Base-by-base conservation (phyloP, 108 stramenopile species). In the Skeletonema costatum region DNA sequence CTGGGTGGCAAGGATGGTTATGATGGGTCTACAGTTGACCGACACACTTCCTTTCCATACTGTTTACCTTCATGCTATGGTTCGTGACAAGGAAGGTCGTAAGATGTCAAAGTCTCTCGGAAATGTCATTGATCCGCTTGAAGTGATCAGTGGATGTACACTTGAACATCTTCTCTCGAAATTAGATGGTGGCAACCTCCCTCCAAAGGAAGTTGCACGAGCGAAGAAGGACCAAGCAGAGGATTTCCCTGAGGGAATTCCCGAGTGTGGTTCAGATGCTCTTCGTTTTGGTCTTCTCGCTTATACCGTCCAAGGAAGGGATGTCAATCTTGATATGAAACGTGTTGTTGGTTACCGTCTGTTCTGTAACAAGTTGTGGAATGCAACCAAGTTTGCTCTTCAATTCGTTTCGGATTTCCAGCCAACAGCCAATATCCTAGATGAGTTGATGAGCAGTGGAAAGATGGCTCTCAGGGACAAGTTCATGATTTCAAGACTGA, bases 321-420 rank as follows among this genome's bases (percentile, higher is more conserved):
- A 99, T 83, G 95, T 99, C 78, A 99, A 98, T 83, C 88, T 99
- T 35, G 98, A 99, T 80, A 99, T 99, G 86, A 95, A 97, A 63
- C 92, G 97, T 53, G 97, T 99, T 46, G 97, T 99, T 61, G 97
- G 96, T 17, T 98, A 98, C 86, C 90, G 99, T 41, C 85, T 96
- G 72, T 99, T 99, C 90, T 98, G 99, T 75, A 99, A 99, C 93
- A 99, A 99, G 86, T 88, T 99, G 44, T 99, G 99, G 99, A 98
- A 99, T 82, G 98, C 98, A 29, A 98, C 96, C 31, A 77, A 87
- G 75, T 96, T 96, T 71, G 95, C 93, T 44, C 85, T 96, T n/a
- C 87, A 89, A 72, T 96, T 88, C 84, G 93, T 88, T 74, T 94
- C 89, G 64, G 97, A 90, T 83, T 98, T 96, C 85, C 72, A 87